Evolutionary conservation across 2,329 filamentous ascomycete genomes (phyloP).

Genomic region (Metarhizium brunneum): DNA sequence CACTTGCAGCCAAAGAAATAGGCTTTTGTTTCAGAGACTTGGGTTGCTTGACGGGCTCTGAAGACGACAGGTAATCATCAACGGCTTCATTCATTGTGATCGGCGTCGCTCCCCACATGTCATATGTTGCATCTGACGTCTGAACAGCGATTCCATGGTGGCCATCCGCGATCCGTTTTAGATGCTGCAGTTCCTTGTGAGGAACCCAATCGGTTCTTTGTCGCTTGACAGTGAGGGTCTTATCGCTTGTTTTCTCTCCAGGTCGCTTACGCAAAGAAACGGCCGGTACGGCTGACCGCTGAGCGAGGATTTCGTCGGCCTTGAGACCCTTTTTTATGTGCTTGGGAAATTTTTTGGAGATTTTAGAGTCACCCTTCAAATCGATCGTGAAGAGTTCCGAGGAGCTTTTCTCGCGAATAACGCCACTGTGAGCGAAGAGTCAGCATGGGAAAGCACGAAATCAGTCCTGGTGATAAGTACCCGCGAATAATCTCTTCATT

Average conservation of each 20-base stretch:
- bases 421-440: constrained; percentile 48
- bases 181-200: constrained; percentile 69
- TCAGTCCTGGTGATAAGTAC: constrained; percentile 34
- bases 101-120: constrained; percentile 60
- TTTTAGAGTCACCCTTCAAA: constrained; percentile 56
- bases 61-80: constrained; percentile 54
- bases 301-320: constrained; percentile 82
- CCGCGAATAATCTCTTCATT: constrained; percentile 88
- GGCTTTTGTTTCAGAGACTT: constrained; percentile 67
- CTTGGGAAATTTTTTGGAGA: constrained; percentile 54
- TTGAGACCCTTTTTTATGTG: constrained; percentile 72
- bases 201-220: constrained; percentile 72
- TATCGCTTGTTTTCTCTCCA: constrained; percentile 60
- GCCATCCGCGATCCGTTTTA: constrained; percentile 73
- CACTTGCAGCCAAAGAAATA: constrained; percentile 72
- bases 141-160: constrained; percentile 46
- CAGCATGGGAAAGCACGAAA: background rate
- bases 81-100: constrained; percentile 27
- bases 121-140: constrained; percentile 57
- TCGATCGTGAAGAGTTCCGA: constrained; percentile 82
- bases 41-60: constrained; percentile 60
- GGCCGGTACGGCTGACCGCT: constrained; percentile 72
- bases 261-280: constrained; percentile 71
- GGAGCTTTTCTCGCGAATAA: constrained; percentile 74
- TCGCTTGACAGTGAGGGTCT: constrained; percentile 65